Base-by-base conservation (phyloP, 768 basidiomycete species). In the Mrakia hoshinonis region DNA sequence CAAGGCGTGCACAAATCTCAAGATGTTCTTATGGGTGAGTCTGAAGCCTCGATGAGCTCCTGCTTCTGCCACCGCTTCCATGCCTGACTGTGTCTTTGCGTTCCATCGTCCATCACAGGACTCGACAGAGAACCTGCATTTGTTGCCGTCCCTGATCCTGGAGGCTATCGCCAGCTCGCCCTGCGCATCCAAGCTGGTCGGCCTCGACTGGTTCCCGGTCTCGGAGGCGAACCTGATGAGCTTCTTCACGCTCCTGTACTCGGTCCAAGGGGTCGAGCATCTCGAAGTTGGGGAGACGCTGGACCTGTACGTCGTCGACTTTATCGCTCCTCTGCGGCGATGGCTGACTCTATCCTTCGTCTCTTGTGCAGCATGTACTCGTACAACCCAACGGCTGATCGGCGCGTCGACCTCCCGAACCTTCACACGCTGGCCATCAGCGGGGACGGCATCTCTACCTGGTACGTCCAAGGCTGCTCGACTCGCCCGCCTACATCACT, bases 201-300 rank as follows among this genome's bases (percentile, higher is more conserved):
- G 61, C 24, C 60, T 70, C 24, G 69, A 70, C 49, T 70, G 69
- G 69, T 70, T 70, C 43, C 69, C 69, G n/a, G 61, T 70, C 1
- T 62, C 69, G 12, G 24, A 29, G 13, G 18, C 36, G 13, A 70
- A 70, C 38, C 20, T 70, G 31, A 13, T 54, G 13, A 36, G 48
- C 34, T 70, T 70, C 43, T 70, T 63, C 58, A 61, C 61, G 48
- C 49, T 70, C 18, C 31, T 70, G 36, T 11, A 1, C 4, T 11
- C 36, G 38, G 61, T 61, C 4, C 31, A 51, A 4, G 46, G 43
- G 22, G 46, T 70, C 7, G 60, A 70, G 36, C 69, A 70, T 29
- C 31, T 70, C 49, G 69, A 70, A 18, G 63, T 70, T 31, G 69
- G 69, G 22, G 69, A 70, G 31, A 26, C 58, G 34, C 4, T 36